phyloP scores from a whole-genome alignment of 768 basidiomycete species.

The Clavaria fumosa region DNA sequence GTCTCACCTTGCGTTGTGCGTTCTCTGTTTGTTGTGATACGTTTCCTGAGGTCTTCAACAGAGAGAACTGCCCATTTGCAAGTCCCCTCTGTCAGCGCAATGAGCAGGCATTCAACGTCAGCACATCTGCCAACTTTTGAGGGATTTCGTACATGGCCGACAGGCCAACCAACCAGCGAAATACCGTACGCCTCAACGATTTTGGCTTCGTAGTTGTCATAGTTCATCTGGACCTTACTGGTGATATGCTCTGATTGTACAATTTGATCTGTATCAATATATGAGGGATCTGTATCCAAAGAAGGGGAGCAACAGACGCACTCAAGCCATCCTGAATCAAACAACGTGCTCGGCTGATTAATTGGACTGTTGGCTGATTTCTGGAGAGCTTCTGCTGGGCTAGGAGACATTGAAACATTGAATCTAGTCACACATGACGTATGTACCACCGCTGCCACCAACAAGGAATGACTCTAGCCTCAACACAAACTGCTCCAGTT shows the following conservation, averaged over 20 bases:
- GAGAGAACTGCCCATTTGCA: conserved; percentile 1
- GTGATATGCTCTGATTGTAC: neutral
- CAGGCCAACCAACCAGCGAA: conserved; percentile 1
- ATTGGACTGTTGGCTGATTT: neutral
- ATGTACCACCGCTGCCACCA: no score
- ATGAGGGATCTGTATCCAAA: neutral
- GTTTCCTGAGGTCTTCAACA: neutral
- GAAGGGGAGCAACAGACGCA: neutral
- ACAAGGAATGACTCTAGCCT: no score
- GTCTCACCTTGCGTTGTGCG: no score
- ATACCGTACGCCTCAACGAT: neutral
- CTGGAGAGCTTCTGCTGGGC: no score
- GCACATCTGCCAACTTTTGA: neutral
- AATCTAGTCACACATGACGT: no score
- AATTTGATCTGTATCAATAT: neutral
- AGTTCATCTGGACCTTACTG: conserved; percentile 1
- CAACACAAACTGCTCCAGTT: no score
- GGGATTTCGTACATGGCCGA: neutral
- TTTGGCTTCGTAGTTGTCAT: conserved; percentile 2
- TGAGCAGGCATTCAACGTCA: neutral
- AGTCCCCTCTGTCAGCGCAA: neutral
- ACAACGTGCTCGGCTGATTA: neutral
- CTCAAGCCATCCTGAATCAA: conserved; percentile 1
- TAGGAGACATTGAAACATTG: no score
- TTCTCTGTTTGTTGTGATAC: no score